These are phyloP conservation scores for Barnettozyma sucrosica DNA, from an alignment of 805 yeast species.

Conservation along the genomic window DNA sequence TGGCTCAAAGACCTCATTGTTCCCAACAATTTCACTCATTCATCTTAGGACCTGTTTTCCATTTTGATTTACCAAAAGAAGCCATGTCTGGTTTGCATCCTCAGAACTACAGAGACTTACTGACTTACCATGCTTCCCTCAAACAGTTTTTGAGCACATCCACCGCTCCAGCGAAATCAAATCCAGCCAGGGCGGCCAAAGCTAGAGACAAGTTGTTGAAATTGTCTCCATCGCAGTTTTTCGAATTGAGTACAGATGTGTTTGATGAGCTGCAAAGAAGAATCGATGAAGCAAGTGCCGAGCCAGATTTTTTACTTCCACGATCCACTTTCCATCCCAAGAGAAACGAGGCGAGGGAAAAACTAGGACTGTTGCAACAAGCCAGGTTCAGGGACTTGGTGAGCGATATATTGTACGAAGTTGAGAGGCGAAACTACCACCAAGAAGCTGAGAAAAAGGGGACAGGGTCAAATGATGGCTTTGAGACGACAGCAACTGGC, in stretches of 20 bases:
- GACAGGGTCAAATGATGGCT: background rate
- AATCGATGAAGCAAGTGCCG: conserved; percentile 49
- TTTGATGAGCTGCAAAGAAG: conserved; percentile 88
- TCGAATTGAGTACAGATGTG: conserved; percentile 89
- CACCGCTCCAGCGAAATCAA: conserved; percentile 19
- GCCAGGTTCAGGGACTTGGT: conserved; percentile 84
- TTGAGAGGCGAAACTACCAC: conserved; percentile 67
- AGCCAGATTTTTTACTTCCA: conserved; percentile 63
- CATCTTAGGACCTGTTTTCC: background rate
- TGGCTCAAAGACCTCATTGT: background rate
- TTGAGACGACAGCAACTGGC: conserved; percentile 1
- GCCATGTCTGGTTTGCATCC: conserved; percentile 16
- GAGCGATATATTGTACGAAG: conserved; percentile 82
- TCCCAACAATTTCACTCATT: no score
- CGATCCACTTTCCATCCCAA: conserved; percentile 78
- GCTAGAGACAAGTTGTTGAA: conserved; percentile 83
- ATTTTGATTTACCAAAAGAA: background rate
- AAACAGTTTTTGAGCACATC: conserved; percentile 24
- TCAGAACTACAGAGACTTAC: conserved; percentile 14
- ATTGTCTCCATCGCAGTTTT: conserved; percentile 75
- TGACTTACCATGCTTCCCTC: conserved; percentile 20
- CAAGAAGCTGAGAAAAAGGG: conserved; percentile 1
- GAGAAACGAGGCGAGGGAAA: conserved; percentile 92
- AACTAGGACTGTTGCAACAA: conserved; percentile 77
- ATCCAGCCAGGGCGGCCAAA: conserved; percentile 54